These are phyloP conservation scores for Sporothrix pallida DNA, from an alignment of 2,329 filamentous ascomycete genomes.

Conservation along the genomic window DNA sequence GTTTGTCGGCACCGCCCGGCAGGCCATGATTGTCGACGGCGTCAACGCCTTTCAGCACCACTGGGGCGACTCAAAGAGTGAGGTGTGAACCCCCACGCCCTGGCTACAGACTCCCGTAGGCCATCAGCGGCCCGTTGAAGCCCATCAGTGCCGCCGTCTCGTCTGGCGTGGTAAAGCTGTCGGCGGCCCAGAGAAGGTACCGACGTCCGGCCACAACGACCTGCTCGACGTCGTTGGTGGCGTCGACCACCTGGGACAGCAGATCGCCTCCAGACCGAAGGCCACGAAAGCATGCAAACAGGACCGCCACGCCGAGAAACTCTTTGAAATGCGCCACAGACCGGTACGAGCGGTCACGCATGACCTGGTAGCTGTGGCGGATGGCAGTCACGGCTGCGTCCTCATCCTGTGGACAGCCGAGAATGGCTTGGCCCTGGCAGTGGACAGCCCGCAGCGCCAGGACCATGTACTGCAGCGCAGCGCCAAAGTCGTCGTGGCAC, in stretches of 20 bases:
- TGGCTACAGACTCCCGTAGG: neutral
- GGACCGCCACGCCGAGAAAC: constrained; percentile 38
- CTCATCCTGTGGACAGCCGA: constrained; percentile 16
- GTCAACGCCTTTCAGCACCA: constrained; percentile 31
- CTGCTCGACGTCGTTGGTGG: constrained; percentile 40
- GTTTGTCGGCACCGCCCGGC: neutral
- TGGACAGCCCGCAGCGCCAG: constrained; percentile 34
- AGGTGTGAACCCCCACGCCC: constrained; percentile 29
- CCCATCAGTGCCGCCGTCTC: constrained; percentile 13
- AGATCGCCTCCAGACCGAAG: constrained; percentile 29
- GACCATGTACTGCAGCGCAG: constrained; percentile 39
- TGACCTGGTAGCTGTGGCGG: constrained; percentile 34
- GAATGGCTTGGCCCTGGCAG: neutral
- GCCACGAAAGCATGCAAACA: constrained; percentile 38
- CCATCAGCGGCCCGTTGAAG: constrained; percentile 16
- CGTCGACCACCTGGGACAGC: constrained; percentile 36
- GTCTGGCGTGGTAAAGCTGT: constrained; percentile 19
- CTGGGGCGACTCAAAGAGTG: constrained; percentile 36
- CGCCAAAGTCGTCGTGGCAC: constrained; percentile 41
- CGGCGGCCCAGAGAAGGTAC: constrained; percentile 37
- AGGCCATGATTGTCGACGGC: constrained; percentile 22
- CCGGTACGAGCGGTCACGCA: constrained; percentile 37
- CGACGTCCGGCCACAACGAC: constrained; percentile 39
- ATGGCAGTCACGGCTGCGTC: constrained; percentile 31
- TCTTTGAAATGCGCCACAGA: constrained; percentile 40